Conservation (phyloP, 306 rosid genomes). For the Vachellia pachyceras region DNA sequence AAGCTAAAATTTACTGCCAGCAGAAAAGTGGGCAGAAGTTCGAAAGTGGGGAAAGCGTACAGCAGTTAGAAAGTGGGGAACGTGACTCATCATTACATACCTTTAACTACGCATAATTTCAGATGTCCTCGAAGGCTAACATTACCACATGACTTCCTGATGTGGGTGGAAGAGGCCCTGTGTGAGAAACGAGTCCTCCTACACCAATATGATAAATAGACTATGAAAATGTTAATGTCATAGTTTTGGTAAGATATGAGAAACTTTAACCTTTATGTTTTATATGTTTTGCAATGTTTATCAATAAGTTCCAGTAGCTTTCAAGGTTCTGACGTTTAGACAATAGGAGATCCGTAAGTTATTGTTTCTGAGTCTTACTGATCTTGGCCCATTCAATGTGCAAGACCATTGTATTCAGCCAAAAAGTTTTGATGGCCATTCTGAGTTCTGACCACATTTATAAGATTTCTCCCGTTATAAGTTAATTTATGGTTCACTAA, state of each 20-base stretch:
- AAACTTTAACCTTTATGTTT: too few species aligned
- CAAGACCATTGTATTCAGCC: constrained; percentile 25
- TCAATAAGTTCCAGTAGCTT: too few species aligned
- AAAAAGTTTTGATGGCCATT: constrained; percentile 15
- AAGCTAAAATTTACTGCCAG: neutral
- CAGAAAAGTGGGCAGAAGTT: too few species aligned
- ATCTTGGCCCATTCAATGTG: constrained; percentile 9
- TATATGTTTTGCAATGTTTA: too few species aligned
- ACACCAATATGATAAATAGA: constrained; percentile 16
- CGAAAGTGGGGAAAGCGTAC: neutral
- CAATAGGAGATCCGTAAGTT: too few species aligned
- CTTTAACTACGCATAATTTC: neutral
- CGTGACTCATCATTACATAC: neutral
- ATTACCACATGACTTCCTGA: neutral
- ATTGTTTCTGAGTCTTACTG: neutral
- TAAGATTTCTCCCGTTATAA: neutral
- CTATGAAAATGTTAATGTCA: neutral
- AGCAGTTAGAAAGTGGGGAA: neutral
- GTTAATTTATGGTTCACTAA: neutral
- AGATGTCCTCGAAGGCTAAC: neutral
- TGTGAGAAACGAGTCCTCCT: constrained; percentile 5
- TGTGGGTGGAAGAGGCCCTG: neutral
- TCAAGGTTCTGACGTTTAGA: too few species aligned
- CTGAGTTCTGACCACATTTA: constrained; percentile 38
- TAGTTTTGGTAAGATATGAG: too few species aligned